phyloP scores from a whole-genome alignment of 192 early-diverging fungal genomes.

The Blastocladiella britannica region DNA sequence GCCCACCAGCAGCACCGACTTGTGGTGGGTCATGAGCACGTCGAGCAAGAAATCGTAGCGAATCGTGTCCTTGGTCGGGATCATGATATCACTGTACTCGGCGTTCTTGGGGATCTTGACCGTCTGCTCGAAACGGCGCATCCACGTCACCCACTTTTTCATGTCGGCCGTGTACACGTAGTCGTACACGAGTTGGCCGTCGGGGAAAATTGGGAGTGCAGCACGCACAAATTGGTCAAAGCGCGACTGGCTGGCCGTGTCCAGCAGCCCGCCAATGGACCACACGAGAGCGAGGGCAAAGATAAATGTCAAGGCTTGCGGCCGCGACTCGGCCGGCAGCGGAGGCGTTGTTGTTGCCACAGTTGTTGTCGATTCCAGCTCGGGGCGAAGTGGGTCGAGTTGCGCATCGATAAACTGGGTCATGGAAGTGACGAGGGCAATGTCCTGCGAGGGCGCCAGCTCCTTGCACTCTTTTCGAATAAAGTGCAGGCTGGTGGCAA shows the following conservation, averaged over 20 bases:
- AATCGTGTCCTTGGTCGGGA: constrained; percentile 94
- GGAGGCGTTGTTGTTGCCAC: no score
- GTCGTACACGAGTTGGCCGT: constrained; percentile 48
- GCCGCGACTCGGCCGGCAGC: constrained; percentile 16
- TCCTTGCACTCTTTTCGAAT: constrained; percentile 31
- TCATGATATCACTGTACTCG: constrained; percentile 72
- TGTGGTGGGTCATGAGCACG: constrained; percentile 86
- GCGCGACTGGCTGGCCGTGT: constrained; percentile 38
- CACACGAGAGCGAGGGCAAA: constrained; percentile 66
- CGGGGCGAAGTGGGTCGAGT: constrained; percentile 16
- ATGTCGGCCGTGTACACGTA: constrained; percentile 61
- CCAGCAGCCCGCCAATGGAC: constrained; percentile 83
- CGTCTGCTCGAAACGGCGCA: constrained; percentile 60
- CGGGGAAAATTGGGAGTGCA: constrained; percentile 51
- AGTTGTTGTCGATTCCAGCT: no score
- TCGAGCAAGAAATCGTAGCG: constrained; percentile 89
- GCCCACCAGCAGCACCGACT: constrained; percentile 85
- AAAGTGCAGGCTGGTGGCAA: constrained; percentile 17
- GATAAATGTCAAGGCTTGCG: constrained; percentile 60
- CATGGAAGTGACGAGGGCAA: constrained; percentile 34
- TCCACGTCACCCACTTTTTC: constrained; percentile 80
- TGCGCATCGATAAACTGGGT: constrained; percentile 22
- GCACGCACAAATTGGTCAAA: constrained; percentile 66
- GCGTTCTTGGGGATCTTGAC: constrained; percentile 89
- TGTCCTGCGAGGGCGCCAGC: constrained; percentile 33